Evolutionary conservation across 2,329 filamentous ascomycete genomes (phyloP), one percentile per base, ranked within the genome.

Genomic region (Ilyonectria sp.): DNA sequence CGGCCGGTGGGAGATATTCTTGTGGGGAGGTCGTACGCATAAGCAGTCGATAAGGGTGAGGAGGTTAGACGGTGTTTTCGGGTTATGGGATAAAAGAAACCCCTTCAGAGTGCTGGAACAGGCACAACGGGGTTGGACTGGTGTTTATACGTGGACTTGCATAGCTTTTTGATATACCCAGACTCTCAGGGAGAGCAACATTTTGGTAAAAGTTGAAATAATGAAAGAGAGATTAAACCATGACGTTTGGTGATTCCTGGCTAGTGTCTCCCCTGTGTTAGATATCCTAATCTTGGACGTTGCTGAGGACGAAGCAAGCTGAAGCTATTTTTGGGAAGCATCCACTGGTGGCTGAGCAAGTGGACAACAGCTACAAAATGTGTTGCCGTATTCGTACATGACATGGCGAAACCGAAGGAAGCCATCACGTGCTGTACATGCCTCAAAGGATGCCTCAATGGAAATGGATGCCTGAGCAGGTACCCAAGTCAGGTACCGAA

Each of bases 21-120:
- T 47, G 76, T 74, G 33, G 76, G 72, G 57, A 77, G 74, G 59
- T 70, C 74, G 31, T 77, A 77, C 29, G 74, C 76, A 33, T 75
- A 61, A 62, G 60, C 17, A 43, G 26, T 50, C 35, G 59, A 31
- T 15, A 35, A 10, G 19, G 33, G 15, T 53, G n/a, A 21, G n/a
- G 50, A n/a, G 53, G n/a, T 26, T 65, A 49, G 33, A 60, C n/a
- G 62, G 62, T 65, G 62, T 60, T 60, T 9, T 55, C 15, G 52
- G n/a, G 23, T 57, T 50, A 23, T 33, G 33, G 62, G 43, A 55
- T 55, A 19, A 54, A 47, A 37, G 49, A 21, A 19, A 43, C 37
- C 29, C 8, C 40, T 47, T 63, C 23, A 23, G 46, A 15, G 57
- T 58, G 56, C 56, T 60, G 47, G 15, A 50, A 37, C 21, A 52